phyloP scores from a whole-genome alignment of 1,139 yeast genomes.

The Taphrina wiesneri region DNA sequence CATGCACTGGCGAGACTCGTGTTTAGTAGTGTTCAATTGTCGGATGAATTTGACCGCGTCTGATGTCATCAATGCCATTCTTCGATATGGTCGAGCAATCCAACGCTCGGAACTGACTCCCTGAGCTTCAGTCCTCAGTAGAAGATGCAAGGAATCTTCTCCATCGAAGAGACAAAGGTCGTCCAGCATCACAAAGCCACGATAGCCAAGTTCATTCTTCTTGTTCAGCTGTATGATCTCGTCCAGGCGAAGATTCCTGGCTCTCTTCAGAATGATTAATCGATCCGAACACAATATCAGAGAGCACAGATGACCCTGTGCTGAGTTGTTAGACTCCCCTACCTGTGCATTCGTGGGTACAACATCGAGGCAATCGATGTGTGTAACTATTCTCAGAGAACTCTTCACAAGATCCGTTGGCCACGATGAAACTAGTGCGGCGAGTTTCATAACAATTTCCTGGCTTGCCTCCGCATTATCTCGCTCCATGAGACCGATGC shows the following conservation, averaged over 20 bases:
- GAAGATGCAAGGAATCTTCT: constrained; percentile 14
- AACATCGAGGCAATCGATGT: constrained; percentile 31
- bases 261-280: constrained; percentile 22
- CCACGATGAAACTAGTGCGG: constrained; percentile 32
- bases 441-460: constrained; percentile 28
- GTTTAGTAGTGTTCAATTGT: background rate
- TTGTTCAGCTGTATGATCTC: constrained; percentile 2
- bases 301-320: constrained; percentile 18
- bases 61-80: background rate
- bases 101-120: constrained; percentile 19
- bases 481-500: constrained; percentile 32
- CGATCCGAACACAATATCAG: constrained; percentile 18
- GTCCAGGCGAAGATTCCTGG: constrained; percentile 1
- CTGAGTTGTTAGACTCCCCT: background rate
- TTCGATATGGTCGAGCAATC: constrained; percentile 20
- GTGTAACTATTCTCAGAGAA: constrained; percentile 15
- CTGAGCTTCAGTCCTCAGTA: background rate
- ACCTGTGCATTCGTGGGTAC: constrained; percentile 1
- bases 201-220: constrained; percentile 24
- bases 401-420: constrained; percentile 32
- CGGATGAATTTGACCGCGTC: constrained; percentile 15
- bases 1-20: background rate
- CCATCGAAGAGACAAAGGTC: background rate
- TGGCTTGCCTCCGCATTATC: constrained; percentile 23
- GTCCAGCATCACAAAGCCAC: constrained; percentile 14